Percentiles rank a stretch among this genome's conserved stretches.
Evolutionary conservation across 345 rosid species (phyloP).

Genomic region (Alliaria petiolata): DNA sequence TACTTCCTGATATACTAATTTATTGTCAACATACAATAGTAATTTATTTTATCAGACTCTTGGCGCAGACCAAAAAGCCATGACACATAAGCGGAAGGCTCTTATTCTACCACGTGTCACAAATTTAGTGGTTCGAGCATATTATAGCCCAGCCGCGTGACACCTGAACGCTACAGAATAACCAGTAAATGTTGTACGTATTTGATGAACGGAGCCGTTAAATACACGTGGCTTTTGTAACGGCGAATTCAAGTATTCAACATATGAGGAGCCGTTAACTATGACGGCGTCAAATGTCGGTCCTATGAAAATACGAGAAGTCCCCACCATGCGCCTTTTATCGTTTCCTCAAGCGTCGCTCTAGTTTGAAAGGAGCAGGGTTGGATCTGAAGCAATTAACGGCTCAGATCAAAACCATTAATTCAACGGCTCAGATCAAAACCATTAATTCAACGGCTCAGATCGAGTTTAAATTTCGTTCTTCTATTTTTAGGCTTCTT

Average conservation of each 20-base stretch:
- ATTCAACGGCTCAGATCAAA: slow-evolving; percentile 26
- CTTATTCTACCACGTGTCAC: not conserved
- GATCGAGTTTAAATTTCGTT: not conserved
- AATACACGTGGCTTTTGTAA: not conserved
- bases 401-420: not conserved
- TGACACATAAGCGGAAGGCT: not conserved
- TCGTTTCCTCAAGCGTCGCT: not conserved
- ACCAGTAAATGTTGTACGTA: not conserved
- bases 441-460: not conserved
- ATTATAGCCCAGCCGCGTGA: not conserved
- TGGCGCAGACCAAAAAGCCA: slow-evolving; percentile 15
- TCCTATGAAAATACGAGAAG: not conserved
- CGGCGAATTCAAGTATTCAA: no score
- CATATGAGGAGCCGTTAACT: not conserved
- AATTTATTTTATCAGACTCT: not conserved
- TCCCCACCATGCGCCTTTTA: no score
- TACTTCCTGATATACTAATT: not conserved
- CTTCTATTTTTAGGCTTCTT: slow-evolving; percentile 3
- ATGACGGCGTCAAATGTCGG: slow-evolving; percentile 14
- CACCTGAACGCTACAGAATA: slow-evolving; percentile 1
- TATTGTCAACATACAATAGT: not conserved
- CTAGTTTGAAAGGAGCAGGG: not conserved
- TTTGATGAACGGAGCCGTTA: slow-evolving; percentile 7
- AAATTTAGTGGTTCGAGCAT: not conserved
- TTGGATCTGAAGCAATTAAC: not conserved